Conservation (phyloP, 768 basidiomycete species). For the Lentinula lateritia region DNA sequence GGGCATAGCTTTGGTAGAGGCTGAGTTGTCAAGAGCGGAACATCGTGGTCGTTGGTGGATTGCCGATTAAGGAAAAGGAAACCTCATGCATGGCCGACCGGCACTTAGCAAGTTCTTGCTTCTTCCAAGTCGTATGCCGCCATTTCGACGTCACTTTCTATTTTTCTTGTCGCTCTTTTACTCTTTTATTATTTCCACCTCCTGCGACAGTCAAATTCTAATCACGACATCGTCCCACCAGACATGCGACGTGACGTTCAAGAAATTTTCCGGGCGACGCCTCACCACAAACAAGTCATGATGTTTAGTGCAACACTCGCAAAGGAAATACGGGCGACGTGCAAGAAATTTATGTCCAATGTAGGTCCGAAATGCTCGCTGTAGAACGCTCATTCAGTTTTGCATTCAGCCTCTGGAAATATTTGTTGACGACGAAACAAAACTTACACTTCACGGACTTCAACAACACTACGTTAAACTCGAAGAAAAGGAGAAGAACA, state of each 20-base stretch:
- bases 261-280: slow-evolving; percentile 98
- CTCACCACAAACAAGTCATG: slow-evolving; percentile 99
- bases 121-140: slow-evolving; percentile 25
- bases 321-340: slow-evolving; percentile 95
- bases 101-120: slow-evolving; percentile 22
- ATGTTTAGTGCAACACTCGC: slow-evolving; percentile 99
- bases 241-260: slow-evolving; percentile 99
- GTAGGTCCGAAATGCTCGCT: slow-evolving; percentile 42
- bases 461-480: slow-evolving; percentile 99
- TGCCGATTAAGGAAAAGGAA: slow-evolving; percentile 19
- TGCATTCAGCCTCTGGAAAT: slow-evolving; percentile 87
- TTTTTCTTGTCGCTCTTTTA: slow-evolving; percentile 12
- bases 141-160: slow-evolving; percentile 9
- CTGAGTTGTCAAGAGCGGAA: slow-evolving; percentile 10
- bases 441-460: slow-evolving; percentile 93
- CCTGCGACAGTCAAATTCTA: slow-evolving; percentile 50
- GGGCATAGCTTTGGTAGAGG: slow-evolving; percentile 32
- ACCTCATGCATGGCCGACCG: background rate
- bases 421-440: slow-evolving; percentile 99
- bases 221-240: slow-evolving; percentile 68
- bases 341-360: slow-evolving; percentile 99
- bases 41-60: slow-evolving; percentile 8
- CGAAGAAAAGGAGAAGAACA: slow-evolving; percentile 92
- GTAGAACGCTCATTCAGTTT: background rate
- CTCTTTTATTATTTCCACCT: slow-evolving; percentile 28